Base-by-base conservation (phyloP, 2,329 filamentous ascomycete species). In the Cylindrodendrum hubeiense region DNA sequence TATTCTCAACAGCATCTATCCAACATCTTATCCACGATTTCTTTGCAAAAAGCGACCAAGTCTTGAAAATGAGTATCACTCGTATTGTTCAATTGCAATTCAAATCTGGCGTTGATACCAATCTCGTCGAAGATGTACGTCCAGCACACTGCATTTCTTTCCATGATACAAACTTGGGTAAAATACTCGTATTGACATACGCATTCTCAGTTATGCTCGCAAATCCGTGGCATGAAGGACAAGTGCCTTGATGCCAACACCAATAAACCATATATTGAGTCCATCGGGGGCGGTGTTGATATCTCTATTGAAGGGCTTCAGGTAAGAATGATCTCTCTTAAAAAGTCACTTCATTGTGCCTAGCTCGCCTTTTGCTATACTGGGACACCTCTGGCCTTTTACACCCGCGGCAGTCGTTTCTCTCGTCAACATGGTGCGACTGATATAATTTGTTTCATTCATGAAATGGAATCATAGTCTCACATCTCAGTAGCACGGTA, bases 221-320 rank as follows among this genome's bases (percentile, higher is more conserved):
- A 37, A 37, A 37, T 37, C 12, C 33, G 8, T 13, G 33, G 33
- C 33, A 37, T 37, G 33, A 37, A 37, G 33, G 12, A 5, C 33
- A 37, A 37, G 33, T 37, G 33, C 33, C 33, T 37, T 12, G 33
- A 37, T 22, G 9, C n/a, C 8, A n/a, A 46, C 4, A 44, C 52
- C 3, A 55, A 55, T 3, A 39, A 55, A 10, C 39, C 52, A 30
- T 55, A 55, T 10, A 55, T 55, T 17, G 15, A 55, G 28, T 21
- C 52, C 12, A 55, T 55, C 9, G 52, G 33, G 43, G 52, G 52
- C 22, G 52, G 52, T 15, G 6, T n/a, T 5, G 52, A 55, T 17
- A 10, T 55, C n/a, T 55, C 52, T n/a, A 33, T 24, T 34, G 52
- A 55, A 34, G 52, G 52, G 13, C 24, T 55, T 15, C 52, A 55